phyloP scores from a whole-genome alignment of 768 basidiomycete genomes.

The Hericium alpestre region DNA sequence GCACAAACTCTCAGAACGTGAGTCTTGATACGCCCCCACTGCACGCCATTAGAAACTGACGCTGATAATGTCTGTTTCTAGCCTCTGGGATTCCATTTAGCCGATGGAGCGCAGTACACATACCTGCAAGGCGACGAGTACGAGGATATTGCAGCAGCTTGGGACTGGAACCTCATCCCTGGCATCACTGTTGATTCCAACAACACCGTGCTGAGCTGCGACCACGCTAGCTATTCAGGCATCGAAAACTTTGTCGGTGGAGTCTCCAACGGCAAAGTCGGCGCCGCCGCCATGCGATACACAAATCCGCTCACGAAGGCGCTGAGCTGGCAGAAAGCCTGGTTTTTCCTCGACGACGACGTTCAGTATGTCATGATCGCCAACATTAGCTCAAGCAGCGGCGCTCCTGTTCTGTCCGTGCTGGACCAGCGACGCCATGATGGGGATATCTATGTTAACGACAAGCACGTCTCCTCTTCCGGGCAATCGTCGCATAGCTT shows the following conservation, averaged over 20 bases:
- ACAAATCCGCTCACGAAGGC: slow-evolving; percentile 48
- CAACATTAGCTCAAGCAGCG: slow-evolving; percentile 32
- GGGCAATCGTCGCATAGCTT: slow-evolving; percentile 16
- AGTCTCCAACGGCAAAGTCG: slow-evolving; percentile 44
- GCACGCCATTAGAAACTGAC: not conserved
- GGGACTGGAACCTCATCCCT: slow-evolving; percentile 75
- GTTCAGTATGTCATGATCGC: slow-evolving; percentile 55
- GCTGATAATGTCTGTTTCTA: not conserved
- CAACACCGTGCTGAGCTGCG: slow-evolving; percentile 43
- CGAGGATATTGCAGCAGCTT: slow-evolving; percentile 58
- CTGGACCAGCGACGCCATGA: slow-evolving; percentile 51
- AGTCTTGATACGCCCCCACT: not conserved
- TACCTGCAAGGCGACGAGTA: slow-evolving; percentile 61
- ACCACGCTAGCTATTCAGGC: slow-evolving; percentile 31
- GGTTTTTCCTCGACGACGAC: slow-evolving; percentile 62
- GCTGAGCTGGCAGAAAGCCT: slow-evolving; percentile 56
- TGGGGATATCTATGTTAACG: slow-evolving; percentile 35
- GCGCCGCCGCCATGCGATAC: slow-evolving; percentile 55
- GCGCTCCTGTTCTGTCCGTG: slow-evolving; percentile 46
- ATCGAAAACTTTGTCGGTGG: slow-evolving; percentile 56
- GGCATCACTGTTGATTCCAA: slow-evolving; percentile 60
- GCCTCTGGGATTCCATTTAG: slow-evolving; percentile 42
- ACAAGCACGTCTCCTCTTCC: slow-evolving; percentile 7
- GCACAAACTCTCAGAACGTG: slow-evolving; percentile 21
- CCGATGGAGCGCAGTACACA: slow-evolving; percentile 54